Evolutionary conservation across 2,329 filamentous ascomycete species (phyloP), one percentile per base, ranked within the genome.

Genomic region (Ascochyta viciae-villosae): DNA sequence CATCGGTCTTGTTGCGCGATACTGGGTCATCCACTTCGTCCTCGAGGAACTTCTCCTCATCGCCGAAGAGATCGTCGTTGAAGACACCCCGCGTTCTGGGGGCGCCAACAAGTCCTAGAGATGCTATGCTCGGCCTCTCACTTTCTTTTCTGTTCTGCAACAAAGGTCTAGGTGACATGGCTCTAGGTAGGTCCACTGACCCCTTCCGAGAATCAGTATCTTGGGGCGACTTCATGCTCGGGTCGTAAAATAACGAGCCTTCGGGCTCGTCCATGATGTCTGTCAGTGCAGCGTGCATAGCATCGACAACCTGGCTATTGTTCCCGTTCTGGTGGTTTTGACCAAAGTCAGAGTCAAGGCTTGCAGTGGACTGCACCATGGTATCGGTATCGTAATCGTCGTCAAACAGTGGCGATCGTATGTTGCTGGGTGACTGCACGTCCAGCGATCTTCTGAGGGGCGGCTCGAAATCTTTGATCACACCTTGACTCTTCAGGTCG

Each of bases 1-100:
- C 86, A 12, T 89, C 86, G 4, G 87, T 83, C 42, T 87, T 85
- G 3, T 82, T 81, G 12, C 82, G 80, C 2, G 80, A 80, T 19
- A 87, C 85, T 0, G 83, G 83, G 55, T 94, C 91, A 46, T 92
- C 91, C 48, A 89, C 87, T 67, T 96, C 92, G 65, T 97, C 94
- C 48, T 93, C 89, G 6, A 93, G 81, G 63, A 92, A 92, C 66
- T 88, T 92, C 68, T 96, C 87, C 70, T 96, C 91, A 61, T 98
- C 94, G 1, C 88, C 89, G 72, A 97, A 98, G 5, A 99, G 84
- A 70, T 98, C 92, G 70, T 98, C 91, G 63, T 91, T 87, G 74
- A 99, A 99, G 2, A 99, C 95, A 1, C 94, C 93, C 56, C 93
- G 92, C 22, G 92, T 88, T 15, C 91, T 92, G 13, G 91, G 90